A percentile compares a stretch with the other conserved stretches of the same genome.
These are phyloP conservation scores for Taphrina sp. DNA, from an alignment of 1,139 yeast species.

Conservation along the genomic window DNA sequence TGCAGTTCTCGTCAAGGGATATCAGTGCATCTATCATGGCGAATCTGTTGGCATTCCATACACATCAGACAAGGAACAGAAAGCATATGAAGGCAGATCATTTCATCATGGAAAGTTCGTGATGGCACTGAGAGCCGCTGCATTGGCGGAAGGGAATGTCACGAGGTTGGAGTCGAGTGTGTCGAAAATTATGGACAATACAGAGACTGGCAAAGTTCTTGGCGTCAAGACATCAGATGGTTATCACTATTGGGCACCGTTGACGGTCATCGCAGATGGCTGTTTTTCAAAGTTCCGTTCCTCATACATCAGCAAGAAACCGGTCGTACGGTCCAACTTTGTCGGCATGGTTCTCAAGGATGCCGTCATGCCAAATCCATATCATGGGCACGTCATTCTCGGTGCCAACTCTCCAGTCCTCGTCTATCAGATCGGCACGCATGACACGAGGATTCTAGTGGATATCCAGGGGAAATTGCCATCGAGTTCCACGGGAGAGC, in stretches of 20 bases:
- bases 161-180: conserved; percentile 82
- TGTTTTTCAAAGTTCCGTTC: conserved; percentile 90
- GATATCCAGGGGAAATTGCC: conserved; percentile 82
- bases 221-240: conserved; percentile 55
- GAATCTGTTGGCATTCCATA: conserved; percentile 62
- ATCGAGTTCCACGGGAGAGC: conserved; percentile 56
- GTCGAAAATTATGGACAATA: conserved; percentile 57
- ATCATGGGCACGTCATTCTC: conserved; percentile 86
- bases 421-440: conserved; percentile 78
- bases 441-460: conserved; percentile 83
- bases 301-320: conserved; percentile 61
- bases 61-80: conserved; percentile 48
- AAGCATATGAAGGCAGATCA: conserved; percentile 54
- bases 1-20: conserved; percentile 76
- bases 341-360: conserved; percentile 75
- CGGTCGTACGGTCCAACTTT: conserved; percentile 70
- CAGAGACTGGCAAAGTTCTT: conserved; percentile 54
- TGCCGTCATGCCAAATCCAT: conserved; percentile 66
- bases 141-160: conserved; percentile 45
- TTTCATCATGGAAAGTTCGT: conserved; percentile 92
- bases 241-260: conserved; percentile 54
- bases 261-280: conserved; percentile 87
- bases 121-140: conserved; percentile 61
- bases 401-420: conserved; percentile 86
- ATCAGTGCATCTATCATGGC: conserved; percentile 68